Evolutionary conservation across 2,329 filamentous ascomycete genomes (phyloP), one percentile per base, ranked within the genome.

Genomic region (Elsinoe necatrix): DNA sequence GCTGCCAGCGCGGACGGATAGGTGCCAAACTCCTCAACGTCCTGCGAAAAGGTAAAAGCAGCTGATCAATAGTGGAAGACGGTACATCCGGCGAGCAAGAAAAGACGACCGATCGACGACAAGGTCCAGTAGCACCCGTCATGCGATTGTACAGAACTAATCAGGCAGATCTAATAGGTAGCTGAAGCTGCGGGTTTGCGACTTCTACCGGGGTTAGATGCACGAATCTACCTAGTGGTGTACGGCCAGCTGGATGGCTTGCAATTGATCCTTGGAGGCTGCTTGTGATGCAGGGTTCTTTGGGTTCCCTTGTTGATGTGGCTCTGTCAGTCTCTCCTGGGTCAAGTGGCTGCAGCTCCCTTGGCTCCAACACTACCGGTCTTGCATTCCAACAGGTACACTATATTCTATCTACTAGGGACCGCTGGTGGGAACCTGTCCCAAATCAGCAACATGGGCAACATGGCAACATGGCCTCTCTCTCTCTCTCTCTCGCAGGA

Each of bases 21-120:
- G 48, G 16, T 27, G n/a, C n/a, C 48, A 37, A 52, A 52, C 48
- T 20, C 1, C 34, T 34, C 29, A 52, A 52, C 48, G 48, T 52
- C 48, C 39, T 52, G 9, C 4, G 25, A 23, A 45, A 45, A 45
- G 41, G 41, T 45, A 45, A 45, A 52, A 52, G 7, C 20, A 52
- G 25, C 21, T 29, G 31, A n/a, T 23, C 25, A 37, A 39, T 35
- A 35, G 12, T 29, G 31, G 39, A 35, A 20, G 34, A 52, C 29
- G 48, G 29, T 48, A 29, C 43, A 48, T 29, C 43, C n/a, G 43
- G 14, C 43, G 12, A 48, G 43, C 43, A 21, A 37, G 16, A 45
- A 21, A 9, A 45, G 18, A 23, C 23, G 41, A 45, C 41, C 5
- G 41, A 45, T 45, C 41, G 41, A 45, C 41, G 25, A 37, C 6